These are phyloP conservation scores for Rhizophagus sp. DNA, from an alignment of 192 early-diverging fungal genomes.

Conservation along the genomic window DNA sequence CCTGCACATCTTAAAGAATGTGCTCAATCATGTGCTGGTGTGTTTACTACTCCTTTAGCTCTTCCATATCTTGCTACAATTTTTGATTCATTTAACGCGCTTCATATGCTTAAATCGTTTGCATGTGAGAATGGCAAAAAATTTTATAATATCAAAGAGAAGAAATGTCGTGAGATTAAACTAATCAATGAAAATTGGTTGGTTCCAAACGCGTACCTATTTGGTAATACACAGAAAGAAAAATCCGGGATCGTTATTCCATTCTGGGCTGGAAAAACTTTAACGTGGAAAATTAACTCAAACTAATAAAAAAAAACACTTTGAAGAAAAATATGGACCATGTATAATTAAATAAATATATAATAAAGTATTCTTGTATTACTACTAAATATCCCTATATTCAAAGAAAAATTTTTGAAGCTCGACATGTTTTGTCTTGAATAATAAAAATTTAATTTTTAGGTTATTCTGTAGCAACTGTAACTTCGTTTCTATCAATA, in stretches of 20 bases:
- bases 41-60: slow-evolving; percentile 87
- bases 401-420: too few relatives aligned
- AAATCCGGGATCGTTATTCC: slow-evolving; percentile 71
- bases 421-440: too few relatives aligned
- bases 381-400: too few relatives aligned
- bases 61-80: slow-evolving; percentile 87
- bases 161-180: slow-evolving; percentile 39
- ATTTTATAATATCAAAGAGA: slow-evolving; percentile 81
- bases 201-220: slow-evolving; percentile 58
- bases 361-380: too few relatives aligned
- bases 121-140: slow-evolving; percentile 79
- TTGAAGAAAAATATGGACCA: not conserved
- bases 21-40: slow-evolving; percentile 81
- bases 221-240: slow-evolving; percentile 36
- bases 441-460: not conserved
- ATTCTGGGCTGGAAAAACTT: slow-evolving; percentile 73
- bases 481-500: not conserved
- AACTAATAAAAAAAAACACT: not conserved
- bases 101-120: slow-evolving; percentile 81
- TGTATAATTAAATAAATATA: not conserved
- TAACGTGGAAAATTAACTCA: slow-evolving; percentile 63
- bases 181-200: slow-evolving; percentile 43
- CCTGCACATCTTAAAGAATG: slow-evolving; percentile 86
- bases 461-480: not conserved
- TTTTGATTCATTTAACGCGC: slow-evolving; percentile 81